A percentile compares a stretch with the other conserved stretches of the same genome.
phyloP scores from a whole-genome alignment of 2,329 filamentous ascomycete species.

The Penicillium crustosum region DNA sequence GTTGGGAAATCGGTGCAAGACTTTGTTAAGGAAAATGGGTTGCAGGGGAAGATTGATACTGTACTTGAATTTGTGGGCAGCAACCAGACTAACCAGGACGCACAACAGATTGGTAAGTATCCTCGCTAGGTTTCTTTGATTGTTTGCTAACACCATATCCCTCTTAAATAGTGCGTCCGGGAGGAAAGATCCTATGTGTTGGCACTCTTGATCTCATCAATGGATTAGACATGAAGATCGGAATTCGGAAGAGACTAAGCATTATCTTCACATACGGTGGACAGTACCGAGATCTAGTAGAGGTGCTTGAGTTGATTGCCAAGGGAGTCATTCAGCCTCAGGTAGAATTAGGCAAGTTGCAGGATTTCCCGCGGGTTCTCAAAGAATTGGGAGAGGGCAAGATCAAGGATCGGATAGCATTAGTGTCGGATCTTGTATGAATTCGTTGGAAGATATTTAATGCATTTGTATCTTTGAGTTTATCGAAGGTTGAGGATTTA shows the following conservation, averaged over 20 bases:
- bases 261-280: conserved; percentile 49
- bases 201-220: conserved; percentile 44
- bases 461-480: not conserved
- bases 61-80: not conserved
- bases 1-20: not conserved
- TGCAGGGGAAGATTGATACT: not conserved
- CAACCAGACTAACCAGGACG: not conserved
- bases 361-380: conserved; percentile 36
- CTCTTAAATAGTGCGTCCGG: not conserved
- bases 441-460: not conserved
- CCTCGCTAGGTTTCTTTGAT: fast-evolving
- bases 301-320: conserved; percentile 32
- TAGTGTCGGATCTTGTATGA: conserved; percentile 9
- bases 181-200: conserved; percentile 16
- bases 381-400: conserved; percentile 38
- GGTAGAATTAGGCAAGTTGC: conserved; percentile 34
- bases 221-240: conserved; percentile 47
- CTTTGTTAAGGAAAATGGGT: not conserved
- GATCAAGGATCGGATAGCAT: conserved; percentile 28
- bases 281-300: conserved; percentile 39
- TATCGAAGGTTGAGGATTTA: not conserved
- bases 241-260: conserved; percentile 44
- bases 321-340: conserved; percentile 27
- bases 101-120: not conserved
- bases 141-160: not conserved